Base-by-base conservation (phyloP, 2,329 filamentous ascomycete genomes). In the Hirsutella thompsonii region DNA sequence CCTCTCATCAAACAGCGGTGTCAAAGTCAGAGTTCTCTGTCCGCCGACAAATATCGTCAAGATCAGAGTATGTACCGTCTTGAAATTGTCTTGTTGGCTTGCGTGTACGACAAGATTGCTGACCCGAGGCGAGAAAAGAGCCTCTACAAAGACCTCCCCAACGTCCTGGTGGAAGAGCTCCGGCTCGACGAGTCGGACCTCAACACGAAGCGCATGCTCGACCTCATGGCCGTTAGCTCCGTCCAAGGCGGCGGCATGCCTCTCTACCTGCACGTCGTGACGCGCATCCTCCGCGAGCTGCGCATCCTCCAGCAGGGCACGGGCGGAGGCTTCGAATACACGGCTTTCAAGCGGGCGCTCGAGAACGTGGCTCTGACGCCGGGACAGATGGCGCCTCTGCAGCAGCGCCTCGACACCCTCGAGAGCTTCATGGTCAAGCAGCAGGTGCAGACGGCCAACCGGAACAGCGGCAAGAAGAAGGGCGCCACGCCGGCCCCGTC, bases 201-300 rank as follows among this genome's bases (percentile, higher is more conserved):
- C 2, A 76, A 74, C 45, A 75, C 74, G 0, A 64, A 68, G 36
- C 61, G 72, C 0, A 76, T 81, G 68, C 56, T 75, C 10, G 69
- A 74, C 8, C 58, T 81, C 1, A 81, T 81, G 75, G 73, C 71
- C 0, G 66, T 76, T 16, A 57, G 51, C 34, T 53, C 52, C 1
- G 38, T 47, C 8, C 47, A 52, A 0, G 63, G 58, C 0, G 55
- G 58, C 0, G 55, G 58, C 1, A 59, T 67, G 39, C 77, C 76
- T 0, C 61, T 83, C 0, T 82, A 83, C 47, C 64, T 79, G 40
- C 66, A 73, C 38, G 68, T 76, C 0, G 59, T 77, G 2, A 59
- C 66, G 21, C 64, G 71, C 0, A 71, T 81, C 21, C 59, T 83
- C 0, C 62, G 76, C 2, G 66, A 76, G 0, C 65, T 81, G 54